Conservation (phyloP, 2,329 filamentous ascomycete species). For the Nemania bipapillata region DNA sequence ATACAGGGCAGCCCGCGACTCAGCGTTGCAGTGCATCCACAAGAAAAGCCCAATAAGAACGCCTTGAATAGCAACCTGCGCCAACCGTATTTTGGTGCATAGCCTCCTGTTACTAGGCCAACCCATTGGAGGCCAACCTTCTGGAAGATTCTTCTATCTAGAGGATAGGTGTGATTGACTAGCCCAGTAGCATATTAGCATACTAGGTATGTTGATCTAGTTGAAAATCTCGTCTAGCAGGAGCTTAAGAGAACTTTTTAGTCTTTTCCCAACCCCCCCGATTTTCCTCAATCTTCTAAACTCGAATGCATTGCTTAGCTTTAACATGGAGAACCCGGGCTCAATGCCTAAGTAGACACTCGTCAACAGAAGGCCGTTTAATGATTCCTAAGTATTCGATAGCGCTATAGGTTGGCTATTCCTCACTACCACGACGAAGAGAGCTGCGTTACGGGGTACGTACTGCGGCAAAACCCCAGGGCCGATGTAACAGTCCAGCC, state of each 20-base stretch:
- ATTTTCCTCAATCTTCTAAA: background rate
- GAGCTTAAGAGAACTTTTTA: background rate
- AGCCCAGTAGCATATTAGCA: no score
- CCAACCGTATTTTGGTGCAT: background rate
- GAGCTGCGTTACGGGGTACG: background rate
- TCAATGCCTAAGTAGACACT: background rate
- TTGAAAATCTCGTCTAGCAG: background rate
- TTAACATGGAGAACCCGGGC: background rate
- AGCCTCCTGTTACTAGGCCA: background rate
- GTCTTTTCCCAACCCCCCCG: background rate
- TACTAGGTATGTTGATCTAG: background rate
- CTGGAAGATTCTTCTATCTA: background rate
- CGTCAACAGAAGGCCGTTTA: background rate
- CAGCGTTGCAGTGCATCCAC: constrained; percentile 7
- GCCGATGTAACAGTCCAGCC: background rate
- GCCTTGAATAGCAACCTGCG: no score
- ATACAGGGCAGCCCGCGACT: no score
- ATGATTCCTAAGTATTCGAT: background rate
- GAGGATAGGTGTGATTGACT: background rate
- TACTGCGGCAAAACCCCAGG: background rate
- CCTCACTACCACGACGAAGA: no score
- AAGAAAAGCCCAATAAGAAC: constrained; percentile 1
- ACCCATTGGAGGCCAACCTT: background rate
- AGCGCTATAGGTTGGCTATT: no score
- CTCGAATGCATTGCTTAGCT: background rate